Evolutionary conservation across 768 basidiomycete genomes (phyloP).

Genomic region (Suillus cothurnatus): DNA sequence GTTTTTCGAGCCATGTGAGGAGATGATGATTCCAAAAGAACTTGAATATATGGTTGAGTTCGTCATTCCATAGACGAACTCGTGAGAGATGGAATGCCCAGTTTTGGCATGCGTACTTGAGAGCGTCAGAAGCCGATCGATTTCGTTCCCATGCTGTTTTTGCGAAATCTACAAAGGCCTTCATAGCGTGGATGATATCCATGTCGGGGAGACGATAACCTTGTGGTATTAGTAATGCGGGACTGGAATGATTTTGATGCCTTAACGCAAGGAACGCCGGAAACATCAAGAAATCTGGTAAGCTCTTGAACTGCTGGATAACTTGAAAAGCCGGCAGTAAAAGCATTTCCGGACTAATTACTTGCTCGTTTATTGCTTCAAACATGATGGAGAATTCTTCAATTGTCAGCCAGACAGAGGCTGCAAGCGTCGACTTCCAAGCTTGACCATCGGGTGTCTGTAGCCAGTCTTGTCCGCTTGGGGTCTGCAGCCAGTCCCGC

Average conservation of each 20-base stretch:
- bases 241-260: neutral
- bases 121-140: neutral
- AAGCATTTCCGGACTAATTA: neutral
- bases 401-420: neutral
- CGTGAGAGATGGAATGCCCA: neutral
- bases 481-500: neutral
- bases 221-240: neutral
- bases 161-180: neutral
- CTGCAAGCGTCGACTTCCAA: neutral
- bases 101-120: neutral
- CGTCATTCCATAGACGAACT: neutral
- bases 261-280: neutral
- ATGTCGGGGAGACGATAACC: neutral
- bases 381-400: neutral
- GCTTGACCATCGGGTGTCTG: neutral
- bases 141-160: neutral
- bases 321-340: neutral
- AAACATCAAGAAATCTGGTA: neutral
- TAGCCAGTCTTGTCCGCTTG: neutral
- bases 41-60: neutral
- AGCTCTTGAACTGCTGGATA: neutral
- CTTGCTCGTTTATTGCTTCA: neutral
- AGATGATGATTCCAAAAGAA: neutral
- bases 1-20: neutral
- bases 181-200: neutral